Percentiles rank a stretch among this genome's conserved stretches.
Evolutionary conservation across 106 monocot genomes (phyloP).

Genomic region (Dioscorea alata): DNA sequence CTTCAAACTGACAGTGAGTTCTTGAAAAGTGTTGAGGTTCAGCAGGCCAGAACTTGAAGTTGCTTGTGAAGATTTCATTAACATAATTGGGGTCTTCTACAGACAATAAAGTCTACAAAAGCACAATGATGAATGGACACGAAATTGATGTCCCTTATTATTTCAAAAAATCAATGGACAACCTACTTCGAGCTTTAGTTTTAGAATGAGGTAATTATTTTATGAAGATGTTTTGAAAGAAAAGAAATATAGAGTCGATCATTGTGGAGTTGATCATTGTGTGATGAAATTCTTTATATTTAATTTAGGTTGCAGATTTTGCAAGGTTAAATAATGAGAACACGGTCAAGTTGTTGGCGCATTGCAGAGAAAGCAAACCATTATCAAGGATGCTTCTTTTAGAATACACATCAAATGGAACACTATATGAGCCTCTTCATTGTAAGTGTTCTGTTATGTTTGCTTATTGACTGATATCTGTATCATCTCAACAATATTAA

Average conservation of each 20-base stretch:
- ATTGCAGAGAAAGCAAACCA: no score
- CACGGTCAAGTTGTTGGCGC: no score
- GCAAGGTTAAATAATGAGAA: no score
- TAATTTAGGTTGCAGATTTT: conserved; percentile 72
- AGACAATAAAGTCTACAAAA: no score
- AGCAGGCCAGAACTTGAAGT: conserved; percentile 71
- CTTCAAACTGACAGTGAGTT: conserved; percentile 41
- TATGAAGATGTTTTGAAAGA: background rate
- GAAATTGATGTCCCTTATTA: conserved; percentile 86
- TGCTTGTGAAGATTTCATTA: conserved; percentile 98
- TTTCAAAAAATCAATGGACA: conserved; percentile 60
- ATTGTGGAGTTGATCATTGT: background rate
- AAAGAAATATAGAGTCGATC: no score
- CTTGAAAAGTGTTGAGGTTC: conserved; percentile 49
- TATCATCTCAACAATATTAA: background rate
- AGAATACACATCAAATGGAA: conserved; percentile 93
- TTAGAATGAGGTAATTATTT: conserved; percentile 54
- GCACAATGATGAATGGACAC: no score
- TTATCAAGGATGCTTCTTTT: no score
- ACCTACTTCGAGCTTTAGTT: conserved; percentile 70
- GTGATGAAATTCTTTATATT: background rate
- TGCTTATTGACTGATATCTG: background rate
- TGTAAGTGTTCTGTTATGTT: conserved; percentile 38
- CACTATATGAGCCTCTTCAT: conserved; percentile 84
- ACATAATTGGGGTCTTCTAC: no score